Evolutionary conservation across 495 filamentous ascomycete genomes (phyloP).

Genomic region (Aspergillus campestris): DNA sequence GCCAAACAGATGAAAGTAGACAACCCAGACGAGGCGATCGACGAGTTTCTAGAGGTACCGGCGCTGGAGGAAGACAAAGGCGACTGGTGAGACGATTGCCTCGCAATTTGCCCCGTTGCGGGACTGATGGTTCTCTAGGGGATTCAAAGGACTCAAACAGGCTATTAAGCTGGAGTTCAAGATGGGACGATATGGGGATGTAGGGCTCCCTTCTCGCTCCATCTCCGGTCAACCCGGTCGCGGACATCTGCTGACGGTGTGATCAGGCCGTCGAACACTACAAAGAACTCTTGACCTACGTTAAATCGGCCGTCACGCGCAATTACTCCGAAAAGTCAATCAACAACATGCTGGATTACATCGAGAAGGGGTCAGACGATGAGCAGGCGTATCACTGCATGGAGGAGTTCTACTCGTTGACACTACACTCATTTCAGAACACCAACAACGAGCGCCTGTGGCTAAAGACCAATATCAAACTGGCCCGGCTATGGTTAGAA

Average conservation of each 20-base stretch:
- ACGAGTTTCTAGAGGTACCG: constrained; percentile 83
- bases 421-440: constrained; percentile 87
- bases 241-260: constrained; percentile 7
- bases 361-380: constrained; percentile 86
- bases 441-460: constrained; percentile 97
- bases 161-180: constrained; percentile 96
- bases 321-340: constrained; percentile 99
- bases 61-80: constrained; percentile 81
- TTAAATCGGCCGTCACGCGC: constrained; percentile 91
- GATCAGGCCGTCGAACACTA: constrained; percentile 91
- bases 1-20: constrained; percentile 91
- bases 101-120: not conserved
- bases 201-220: constrained; percentile 26
- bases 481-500: constrained; percentile 83
- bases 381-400: constrained; percentile 74
- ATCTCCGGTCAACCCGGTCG: not conserved
- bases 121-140: constrained; percentile 42
- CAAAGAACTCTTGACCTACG: constrained; percentile 89
- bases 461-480: constrained; percentile 98
- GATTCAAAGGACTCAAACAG: constrained; percentile 96
- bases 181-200: constrained; percentile 74
- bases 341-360: constrained; percentile 98
- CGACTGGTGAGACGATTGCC: constrained; percentile 57
- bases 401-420: constrained; percentile 92
- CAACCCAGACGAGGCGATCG: constrained; percentile 80